These are phyloP conservation scores for Avena sativa DNA, from an alignment of 176 grass and related monocot species.

Conservation along the genomic window DNA sequence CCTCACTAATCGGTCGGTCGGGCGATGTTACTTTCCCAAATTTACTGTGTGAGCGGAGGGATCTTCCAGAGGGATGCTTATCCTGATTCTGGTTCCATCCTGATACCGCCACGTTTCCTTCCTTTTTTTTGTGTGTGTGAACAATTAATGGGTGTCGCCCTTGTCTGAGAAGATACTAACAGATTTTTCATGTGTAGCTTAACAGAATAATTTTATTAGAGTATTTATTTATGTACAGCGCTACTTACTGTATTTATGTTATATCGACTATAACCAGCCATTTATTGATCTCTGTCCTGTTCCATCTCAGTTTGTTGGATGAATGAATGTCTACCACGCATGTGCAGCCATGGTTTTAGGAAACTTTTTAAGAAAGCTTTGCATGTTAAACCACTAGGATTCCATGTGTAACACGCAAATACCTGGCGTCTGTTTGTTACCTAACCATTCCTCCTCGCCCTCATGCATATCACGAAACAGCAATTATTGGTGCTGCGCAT, in stretches of 20 bases:
- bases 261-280: background rate
- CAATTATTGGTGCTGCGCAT: background rate
- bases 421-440: background rate
- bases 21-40: constrained; percentile 22
- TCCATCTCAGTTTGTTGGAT: background rate
- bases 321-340: background rate
- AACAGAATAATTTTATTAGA: background rate
- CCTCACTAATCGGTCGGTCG: constrained; percentile 2
- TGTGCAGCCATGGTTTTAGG: background rate
- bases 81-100: constrained; percentile 9
- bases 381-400: constrained; percentile 11
- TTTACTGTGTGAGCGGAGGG: constrained; percentile 24
- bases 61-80: constrained; percentile 5
- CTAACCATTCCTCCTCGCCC: background rate
- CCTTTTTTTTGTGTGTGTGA: too few relatives aligned
- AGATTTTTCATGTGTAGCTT: background rate
- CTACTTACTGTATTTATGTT: background rate
- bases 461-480: background rate
- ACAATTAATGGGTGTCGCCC: too few relatives aligned
- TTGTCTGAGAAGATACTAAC: background rate
- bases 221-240: background rate
- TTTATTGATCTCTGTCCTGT: background rate
- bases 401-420: background rate
- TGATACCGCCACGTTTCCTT: background rate
- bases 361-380: constrained; percentile 5